These are phyloP conservation scores for Termitomyces sp. DNA, from an alignment of 768 basidiomycete species.

Conservation along the genomic window DNA sequence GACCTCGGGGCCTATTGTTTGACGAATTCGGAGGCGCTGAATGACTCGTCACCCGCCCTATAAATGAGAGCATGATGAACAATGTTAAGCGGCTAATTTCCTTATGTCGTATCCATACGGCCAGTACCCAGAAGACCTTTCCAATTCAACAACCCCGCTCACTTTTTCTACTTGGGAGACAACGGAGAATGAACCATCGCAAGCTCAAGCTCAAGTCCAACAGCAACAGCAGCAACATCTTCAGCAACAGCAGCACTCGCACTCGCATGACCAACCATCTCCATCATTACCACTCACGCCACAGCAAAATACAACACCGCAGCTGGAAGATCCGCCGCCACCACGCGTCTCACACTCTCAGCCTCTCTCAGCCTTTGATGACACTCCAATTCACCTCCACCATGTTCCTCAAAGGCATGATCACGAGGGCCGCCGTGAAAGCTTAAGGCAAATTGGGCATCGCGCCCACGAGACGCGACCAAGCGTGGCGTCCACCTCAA, in stretches of 20 bases:
- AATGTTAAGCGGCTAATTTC: constrained; percentile 22
- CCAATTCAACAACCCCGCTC: constrained; percentile 43
- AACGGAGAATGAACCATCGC: constrained; percentile 27
- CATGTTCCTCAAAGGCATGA: constrained; percentile 20
- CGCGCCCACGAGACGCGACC: constrained; percentile 17
- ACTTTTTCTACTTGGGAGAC: constrained; percentile 35
- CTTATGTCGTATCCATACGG: constrained; percentile 45
- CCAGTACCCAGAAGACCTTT: constrained; percentile 42
- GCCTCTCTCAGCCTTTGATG: constrained; percentile 19
- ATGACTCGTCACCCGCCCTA: constrained; percentile 30
- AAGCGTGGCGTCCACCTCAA: constrained; percentile 10
- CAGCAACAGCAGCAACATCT: constrained; percentile 18
- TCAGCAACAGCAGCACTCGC: constrained; percentile 22
- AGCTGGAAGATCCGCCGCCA: constrained; percentile 24
- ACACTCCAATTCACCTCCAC: constrained; percentile 26
- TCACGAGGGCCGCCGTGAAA: constrained; percentile 22
- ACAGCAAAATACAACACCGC: constrained; percentile 21
- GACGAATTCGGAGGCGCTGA: constrained; percentile 19
- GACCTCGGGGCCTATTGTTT: constrained; percentile 32
- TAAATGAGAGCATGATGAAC: constrained; percentile 22
- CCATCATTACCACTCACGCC: constrained; percentile 21
- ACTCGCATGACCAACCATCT: constrained; percentile 20
- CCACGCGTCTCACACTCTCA: constrained; percentile 26
- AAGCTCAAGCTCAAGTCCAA: constrained; percentile 17
- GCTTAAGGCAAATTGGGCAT: constrained; percentile 18